Conservation (phyloP, 169 alveolate species). For the Perkinsus olseni region DNA sequence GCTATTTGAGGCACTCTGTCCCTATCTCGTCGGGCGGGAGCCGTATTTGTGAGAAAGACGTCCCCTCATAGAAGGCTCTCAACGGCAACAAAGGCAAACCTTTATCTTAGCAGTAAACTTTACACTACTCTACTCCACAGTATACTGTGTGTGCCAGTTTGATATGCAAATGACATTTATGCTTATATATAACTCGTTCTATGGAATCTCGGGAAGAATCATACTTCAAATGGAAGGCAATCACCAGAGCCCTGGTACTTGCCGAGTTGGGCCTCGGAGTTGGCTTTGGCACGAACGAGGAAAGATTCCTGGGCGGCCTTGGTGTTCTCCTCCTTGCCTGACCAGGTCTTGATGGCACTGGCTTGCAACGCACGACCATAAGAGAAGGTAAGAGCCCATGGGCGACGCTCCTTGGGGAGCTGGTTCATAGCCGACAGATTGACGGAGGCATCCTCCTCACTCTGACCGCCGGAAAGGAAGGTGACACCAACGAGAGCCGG, state of each 20-base stretch:
- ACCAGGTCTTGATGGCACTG: conserved; percentile 90
- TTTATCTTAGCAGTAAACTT: too few species aligned
- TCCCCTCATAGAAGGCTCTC: too few species aligned
- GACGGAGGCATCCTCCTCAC: conserved; percentile 93
- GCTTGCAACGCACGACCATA: conserved; percentile 98
- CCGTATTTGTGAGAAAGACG: too few species aligned
- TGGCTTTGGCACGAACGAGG: conserved; percentile 88
- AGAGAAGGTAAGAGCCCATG: conserved; percentile 94
- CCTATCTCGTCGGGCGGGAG: too few species aligned
- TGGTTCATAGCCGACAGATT: conserved; percentile 90
- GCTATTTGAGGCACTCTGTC: too few species aligned
- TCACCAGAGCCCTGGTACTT: conserved; percentile 49
- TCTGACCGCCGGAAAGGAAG: conserved; percentile 99
- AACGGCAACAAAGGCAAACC: too few species aligned
- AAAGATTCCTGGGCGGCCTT: conserved; percentile 89
- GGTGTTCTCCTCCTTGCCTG: conserved; percentile 87
- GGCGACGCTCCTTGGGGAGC: conserved; percentile 45
- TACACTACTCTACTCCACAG: too few species aligned
- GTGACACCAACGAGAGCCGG: conserved; percentile 93
- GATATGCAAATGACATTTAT: too few species aligned
- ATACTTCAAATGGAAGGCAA: too few species aligned
- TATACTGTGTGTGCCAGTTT: too few species aligned
- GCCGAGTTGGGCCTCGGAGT: conserved; percentile 91
- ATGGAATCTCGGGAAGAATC: too few species aligned
- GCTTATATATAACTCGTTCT: too few species aligned